Percentiles rank a stretch among this genome's conserved stretches.
Conservation (phyloP, 1,284 basidiomycete genomes). For the Boletus smithii region DNA sequence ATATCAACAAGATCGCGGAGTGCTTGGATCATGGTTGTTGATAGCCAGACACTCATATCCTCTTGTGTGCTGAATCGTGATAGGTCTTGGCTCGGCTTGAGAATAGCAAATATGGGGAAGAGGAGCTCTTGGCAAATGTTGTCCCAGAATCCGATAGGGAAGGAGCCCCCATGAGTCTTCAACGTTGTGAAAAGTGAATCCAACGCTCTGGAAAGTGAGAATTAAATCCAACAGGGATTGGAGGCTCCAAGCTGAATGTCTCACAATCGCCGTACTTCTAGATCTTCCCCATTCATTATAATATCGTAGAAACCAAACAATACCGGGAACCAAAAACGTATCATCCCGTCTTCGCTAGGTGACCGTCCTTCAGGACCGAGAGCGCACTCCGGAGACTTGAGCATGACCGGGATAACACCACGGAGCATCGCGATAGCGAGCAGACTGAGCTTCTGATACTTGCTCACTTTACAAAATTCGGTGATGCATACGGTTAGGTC, state of each 20-base stretch:
- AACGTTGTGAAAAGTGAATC: constrained; percentile 95
- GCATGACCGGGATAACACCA: constrained; percentile 88
- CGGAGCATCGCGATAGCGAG: constrained; percentile 96
- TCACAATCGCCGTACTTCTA: constrained; percentile 94
- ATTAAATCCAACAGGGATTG: constrained; percentile 4
- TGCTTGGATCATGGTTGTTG: constrained; percentile 99
- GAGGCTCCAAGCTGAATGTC: constrained; percentile 33
- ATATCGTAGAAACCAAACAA: constrained; percentile 98
- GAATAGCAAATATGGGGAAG: constrained; percentile 97
- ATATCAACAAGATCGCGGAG: constrained; percentile 93
- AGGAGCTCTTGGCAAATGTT: constrained; percentile 95
- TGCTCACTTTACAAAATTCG: constrained; percentile 98
- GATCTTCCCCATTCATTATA: constrained; percentile 99
- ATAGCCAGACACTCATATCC: constrained; percentile 99
- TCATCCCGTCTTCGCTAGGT: constrained; percentile 54
- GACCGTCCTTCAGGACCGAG: constrained; percentile 43
- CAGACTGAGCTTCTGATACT: constrained; percentile 97
- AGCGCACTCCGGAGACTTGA: constrained; percentile 79
- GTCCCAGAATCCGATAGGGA: constrained; percentile 95
- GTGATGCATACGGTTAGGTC: constrained; percentile 97
- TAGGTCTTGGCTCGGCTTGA: constrained; percentile 88
- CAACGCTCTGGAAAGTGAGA: constrained; percentile 62
- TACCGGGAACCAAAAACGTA: constrained; percentile 96
- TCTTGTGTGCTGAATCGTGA: constrained; percentile 94
- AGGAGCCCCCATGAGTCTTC: constrained; percentile 85